These are phyloP conservation scores for Brassica juncea DNA, from an alignment of 345 rosid genomes.

Conservation along the genomic window DNA sequence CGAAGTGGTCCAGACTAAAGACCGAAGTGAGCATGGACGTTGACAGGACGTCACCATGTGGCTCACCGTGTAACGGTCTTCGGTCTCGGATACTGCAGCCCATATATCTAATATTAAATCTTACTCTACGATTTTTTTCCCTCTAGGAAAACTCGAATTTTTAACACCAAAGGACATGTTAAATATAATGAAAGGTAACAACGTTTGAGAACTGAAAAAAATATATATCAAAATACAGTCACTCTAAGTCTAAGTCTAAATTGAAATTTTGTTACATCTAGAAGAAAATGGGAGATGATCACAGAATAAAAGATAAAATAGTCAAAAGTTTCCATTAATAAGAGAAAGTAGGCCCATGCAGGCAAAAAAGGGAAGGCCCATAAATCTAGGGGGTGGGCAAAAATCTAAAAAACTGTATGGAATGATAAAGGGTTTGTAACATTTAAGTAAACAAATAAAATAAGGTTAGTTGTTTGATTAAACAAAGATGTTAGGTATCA, in stretches of 20 bases:
- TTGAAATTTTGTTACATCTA: not conserved
- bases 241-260: not conserved
- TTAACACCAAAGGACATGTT: not conserved
- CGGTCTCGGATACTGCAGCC: too few relatives aligned
- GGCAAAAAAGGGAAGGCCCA: slow-evolving; percentile 22
- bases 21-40: too few relatives aligned
- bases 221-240: not conserved
- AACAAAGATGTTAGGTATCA: slow-evolving; percentile 36
- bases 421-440: not conserved
- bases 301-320: not conserved
- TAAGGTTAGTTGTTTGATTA: slow-evolving; percentile 9
- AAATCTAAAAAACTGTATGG: not conserved
- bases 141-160: not conserved
- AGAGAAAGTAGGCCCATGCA: slow-evolving; percentile 22
- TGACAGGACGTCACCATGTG: too few relatives aligned
- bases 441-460: not conserved
- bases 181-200: not conserved
- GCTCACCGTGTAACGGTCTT: too few relatives aligned
- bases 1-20: too few relatives aligned
- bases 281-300: not conserved
- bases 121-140: too few relatives aligned
- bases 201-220: not conserved
- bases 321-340: not conserved
- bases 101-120: too few relatives aligned
- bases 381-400: not conserved